These are phyloP conservation scores for Pythium pyrilobum DNA, from an alignment of 352 stramenopile species.

Conservation along the genomic window DNA sequence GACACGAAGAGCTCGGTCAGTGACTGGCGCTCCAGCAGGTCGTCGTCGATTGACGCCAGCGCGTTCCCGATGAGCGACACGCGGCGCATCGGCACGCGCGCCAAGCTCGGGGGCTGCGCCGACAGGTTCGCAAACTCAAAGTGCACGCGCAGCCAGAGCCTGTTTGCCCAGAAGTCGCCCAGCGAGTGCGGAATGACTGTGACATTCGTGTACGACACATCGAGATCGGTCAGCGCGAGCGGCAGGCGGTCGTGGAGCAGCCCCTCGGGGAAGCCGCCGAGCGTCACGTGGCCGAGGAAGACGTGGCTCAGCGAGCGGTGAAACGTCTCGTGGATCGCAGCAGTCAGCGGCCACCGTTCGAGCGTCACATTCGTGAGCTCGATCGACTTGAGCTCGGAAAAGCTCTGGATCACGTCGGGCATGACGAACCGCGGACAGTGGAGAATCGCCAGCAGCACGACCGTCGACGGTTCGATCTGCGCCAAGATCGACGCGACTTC, in stretches of 20 bases:
- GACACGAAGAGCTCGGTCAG: constrained; percentile 1
- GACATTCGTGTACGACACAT: constrained; percentile 15
- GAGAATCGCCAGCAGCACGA: neutral
- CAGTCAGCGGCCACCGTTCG: neutral
- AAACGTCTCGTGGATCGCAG: neutral
- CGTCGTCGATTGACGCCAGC: neutral
- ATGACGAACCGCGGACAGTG: constrained; percentile 1
- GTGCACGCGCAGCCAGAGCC: constrained; percentile 1
- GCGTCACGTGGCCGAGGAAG: constrained; percentile 6
- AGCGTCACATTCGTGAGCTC: constrained; percentile 10
- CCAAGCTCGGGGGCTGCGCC: neutral
- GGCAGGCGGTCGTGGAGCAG: constrained; percentile 4
- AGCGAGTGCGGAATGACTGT: constrained; percentile 7
- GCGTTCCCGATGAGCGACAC: constrained; percentile 4
- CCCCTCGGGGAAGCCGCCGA: constrained; percentile 3
- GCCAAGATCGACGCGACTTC: neutral
- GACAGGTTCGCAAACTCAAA: constrained; percentile 6
- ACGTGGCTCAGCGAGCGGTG: constrained; percentile 3
- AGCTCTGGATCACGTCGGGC: neutral
- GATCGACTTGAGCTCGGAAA: neutral
- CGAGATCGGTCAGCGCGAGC: neutral
- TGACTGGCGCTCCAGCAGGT: neutral
- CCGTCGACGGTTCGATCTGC: neutral
- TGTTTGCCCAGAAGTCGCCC: constrained; percentile 1
- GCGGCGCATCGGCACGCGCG: neutral